Conservation (phyloP, 352 stramenopile species). For the Phytophthora pisi region DNA sequence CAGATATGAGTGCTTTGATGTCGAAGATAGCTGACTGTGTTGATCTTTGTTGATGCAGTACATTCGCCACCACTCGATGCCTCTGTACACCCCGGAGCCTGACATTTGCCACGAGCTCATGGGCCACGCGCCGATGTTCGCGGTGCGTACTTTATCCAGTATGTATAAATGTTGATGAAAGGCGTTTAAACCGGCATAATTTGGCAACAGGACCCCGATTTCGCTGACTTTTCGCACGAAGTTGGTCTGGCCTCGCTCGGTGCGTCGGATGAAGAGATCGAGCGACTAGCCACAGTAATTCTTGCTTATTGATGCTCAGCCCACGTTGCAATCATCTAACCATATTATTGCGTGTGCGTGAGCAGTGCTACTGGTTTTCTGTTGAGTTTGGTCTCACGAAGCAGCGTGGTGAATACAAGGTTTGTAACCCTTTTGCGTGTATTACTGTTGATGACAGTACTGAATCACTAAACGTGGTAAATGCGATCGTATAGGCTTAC, state of each 20-base stretch:
- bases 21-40: not conserved
- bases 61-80: conserved; percentile 94
- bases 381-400: conserved; percentile 97
- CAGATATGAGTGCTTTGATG: not conserved
- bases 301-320: not conserved
- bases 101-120: conserved; percentile 98
- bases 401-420: conserved; percentile 94
- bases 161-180: not conserved
- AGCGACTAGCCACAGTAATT: conserved; percentile 88
- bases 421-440: conserved; percentile 12
- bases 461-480: not conserved
- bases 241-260: conserved; percentile 96
- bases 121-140: conserved; percentile 97
- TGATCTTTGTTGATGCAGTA: conserved; percentile 60
- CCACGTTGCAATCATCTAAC: not conserved
- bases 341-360: not conserved
- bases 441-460: not conserved
- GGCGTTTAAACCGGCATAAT: not conserved
- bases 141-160: conserved; percentile 39
- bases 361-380: conserved; percentile 97
- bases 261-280: conserved; percentile 95
- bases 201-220: conserved; percentile 90
- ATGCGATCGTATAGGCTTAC: conserved; percentile 73
- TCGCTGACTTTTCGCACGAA: conserved; percentile 97
- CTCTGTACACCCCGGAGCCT: conserved; percentile 97